A percentile compares a stretch with the other conserved stretches of the same genome.
These are phyloP conservation scores for Pseudonitzschia pungens DNA, from an alignment of 108 stramenopile genomes.

Conservation along the genomic window DNA sequence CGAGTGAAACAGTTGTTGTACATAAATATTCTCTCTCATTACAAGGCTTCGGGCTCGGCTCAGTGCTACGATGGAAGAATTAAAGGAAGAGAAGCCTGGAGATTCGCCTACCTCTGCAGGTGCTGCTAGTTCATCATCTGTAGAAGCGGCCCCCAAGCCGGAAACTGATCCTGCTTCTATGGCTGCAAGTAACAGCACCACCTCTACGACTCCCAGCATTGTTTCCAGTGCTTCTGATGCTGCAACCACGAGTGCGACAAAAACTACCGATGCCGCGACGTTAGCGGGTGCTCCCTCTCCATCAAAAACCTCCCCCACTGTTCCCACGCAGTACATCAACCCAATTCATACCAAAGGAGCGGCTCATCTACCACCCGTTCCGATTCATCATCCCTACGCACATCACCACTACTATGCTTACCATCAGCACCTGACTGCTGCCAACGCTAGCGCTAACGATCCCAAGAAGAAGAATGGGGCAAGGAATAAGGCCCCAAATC, in stretches of 20 bases:
- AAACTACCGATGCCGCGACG: background rate
- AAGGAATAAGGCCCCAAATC: background rate
- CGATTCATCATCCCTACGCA: conserved; percentile 11
- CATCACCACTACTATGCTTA: conserved; percentile 20
- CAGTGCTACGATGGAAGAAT: background rate
- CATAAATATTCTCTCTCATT: background rate
- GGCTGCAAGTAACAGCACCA: background rate
- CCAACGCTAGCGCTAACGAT: conserved; percentile 9
- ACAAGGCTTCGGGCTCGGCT: background rate
- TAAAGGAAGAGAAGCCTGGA: background rate
- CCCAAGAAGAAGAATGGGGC: background rate
- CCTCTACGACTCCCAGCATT: background rate
- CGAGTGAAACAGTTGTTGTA: too few species aligned
- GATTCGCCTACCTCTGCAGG: background rate
- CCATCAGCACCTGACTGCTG: conserved; percentile 5
- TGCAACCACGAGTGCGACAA: background rate
- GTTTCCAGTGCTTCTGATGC: background rate
- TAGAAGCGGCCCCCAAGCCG: background rate
- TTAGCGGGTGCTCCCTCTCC: background rate
- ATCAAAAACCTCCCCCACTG: background rate
- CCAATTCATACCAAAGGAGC: background rate
- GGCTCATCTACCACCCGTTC: conserved; percentile 6
- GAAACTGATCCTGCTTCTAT: background rate
- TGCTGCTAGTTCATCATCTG: background rate
- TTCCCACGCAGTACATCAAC: background rate